Conservation (phyloP, 495 filamentous ascomycete genomes). For the Polyplosphaeria fusca region DNA sequence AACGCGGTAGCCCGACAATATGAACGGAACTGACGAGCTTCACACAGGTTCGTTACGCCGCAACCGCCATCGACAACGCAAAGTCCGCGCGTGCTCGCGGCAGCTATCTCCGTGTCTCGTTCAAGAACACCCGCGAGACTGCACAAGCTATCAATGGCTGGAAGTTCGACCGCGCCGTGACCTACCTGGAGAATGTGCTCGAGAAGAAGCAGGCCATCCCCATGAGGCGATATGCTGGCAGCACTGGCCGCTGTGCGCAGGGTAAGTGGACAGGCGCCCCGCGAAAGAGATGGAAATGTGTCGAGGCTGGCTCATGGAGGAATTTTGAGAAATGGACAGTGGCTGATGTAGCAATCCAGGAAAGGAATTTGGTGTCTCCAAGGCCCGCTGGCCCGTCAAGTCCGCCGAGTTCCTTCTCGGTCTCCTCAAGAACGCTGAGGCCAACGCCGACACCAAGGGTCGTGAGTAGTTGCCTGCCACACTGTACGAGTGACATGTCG, state of each 20-base stretch:
- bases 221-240: conserved; percentile 91
- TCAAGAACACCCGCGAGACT: conserved; percentile 99
- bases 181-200: conserved; percentile 94
- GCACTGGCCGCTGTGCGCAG: conserved; percentile 90
- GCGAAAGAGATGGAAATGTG: too few relatives aligned
- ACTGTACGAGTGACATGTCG: too few relatives aligned
- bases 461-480: too few relatives aligned
- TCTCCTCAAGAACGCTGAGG: conserved; percentile 97
- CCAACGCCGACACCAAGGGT: conserved; percentile 98
- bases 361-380: conserved; percentile 96
- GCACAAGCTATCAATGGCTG: conserved; percentile 98
- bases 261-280: conserved; percentile 79
- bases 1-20: too few relatives aligned
- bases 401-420: conserved; percentile 95
- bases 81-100: conserved; percentile 97
- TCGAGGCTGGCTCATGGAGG: too few relatives aligned
- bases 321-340: too few relatives aligned
- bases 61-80: conserved; percentile 75
- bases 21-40: too few relatives aligned
- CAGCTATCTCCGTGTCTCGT: conserved; percentile 96
- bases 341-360: too few relatives aligned
- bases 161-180: conserved; percentile 91
- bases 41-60: conserved; percentile 96
- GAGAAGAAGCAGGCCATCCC: conserved; percentile 94
- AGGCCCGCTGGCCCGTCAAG: conserved; percentile 98